Percentiles rank a stretch among this genome's conserved stretches.
These are phyloP conservation scores for Phyllosticta citriasiana DNA, from an alignment of 2,329 filamentous ascomycete genomes.

Conservation along the genomic window DNA sequence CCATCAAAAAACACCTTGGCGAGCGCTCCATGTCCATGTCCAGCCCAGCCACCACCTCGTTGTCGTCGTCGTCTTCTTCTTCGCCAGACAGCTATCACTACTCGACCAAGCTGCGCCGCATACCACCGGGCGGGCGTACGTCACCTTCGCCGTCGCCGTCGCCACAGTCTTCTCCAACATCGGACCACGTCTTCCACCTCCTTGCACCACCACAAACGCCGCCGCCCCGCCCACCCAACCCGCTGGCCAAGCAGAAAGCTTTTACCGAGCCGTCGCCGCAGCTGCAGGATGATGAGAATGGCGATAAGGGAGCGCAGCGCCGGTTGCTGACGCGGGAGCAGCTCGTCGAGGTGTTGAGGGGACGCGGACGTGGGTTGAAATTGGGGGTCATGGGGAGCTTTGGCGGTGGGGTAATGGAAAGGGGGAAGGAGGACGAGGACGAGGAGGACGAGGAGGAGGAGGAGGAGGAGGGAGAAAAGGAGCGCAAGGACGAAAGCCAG, in stretches of 20 bases:
- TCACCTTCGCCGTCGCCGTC: not conserved
- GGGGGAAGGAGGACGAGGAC: not conserved
- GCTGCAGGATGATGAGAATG: too few species aligned
- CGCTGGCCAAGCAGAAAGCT: not conserved
- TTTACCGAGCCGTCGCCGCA: not conserved
- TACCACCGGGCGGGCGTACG: not conserved
- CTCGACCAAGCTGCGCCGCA: not conserved
- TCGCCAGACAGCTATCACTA: not conserved
- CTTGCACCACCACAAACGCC: not conserved
- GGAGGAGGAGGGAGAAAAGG: not conserved
- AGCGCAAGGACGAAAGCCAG: too few species aligned
- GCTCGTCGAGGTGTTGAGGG: not conserved
- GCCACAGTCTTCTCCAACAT: too few species aligned
- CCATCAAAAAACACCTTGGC: not conserved
- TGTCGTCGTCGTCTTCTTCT: not conserved
- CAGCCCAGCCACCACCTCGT: not conserved
- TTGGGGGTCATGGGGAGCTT: not conserved
- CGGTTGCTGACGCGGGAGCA: not conserved
- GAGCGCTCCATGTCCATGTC: too few species aligned
- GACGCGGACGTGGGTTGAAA: not conserved
- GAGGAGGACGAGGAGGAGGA: not conserved
- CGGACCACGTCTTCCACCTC: not conserved
- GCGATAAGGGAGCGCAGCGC: too few species aligned
- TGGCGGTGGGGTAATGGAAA: not conserved
- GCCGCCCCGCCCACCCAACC: not conserved